Evolutionary conservation across 345 rosid genomes (phyloP).

Genomic region (Brassica incana): DNA sequence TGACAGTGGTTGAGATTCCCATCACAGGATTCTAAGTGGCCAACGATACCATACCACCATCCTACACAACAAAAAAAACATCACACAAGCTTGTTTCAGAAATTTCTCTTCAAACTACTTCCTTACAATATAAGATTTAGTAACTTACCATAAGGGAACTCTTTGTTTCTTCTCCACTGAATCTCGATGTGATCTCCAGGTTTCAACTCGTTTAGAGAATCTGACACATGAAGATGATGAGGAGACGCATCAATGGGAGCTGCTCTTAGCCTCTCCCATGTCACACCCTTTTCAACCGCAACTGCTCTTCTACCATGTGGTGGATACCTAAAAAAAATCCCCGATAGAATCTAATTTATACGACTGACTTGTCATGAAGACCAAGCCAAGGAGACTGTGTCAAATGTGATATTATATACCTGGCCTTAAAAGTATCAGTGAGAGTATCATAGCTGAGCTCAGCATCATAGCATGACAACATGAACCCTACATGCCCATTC

Average conservation of each 20-base stretch:
- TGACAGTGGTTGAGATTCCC: constrained; percentile 64
- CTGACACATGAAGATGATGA: constrained; percentile 64
- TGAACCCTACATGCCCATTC: constrained; percentile 93
- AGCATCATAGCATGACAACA: constrained; percentile 96
- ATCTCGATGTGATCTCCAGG: constrained; percentile 94
- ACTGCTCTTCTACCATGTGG: constrained; percentile 68
- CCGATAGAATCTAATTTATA: constrained; percentile 35
- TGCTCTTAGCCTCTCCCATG: constrained; percentile 82
- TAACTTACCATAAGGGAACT: constrained; percentile 79
- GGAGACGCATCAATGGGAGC: constrained; percentile 69
- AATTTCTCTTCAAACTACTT: background rate
- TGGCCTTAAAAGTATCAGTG: constrained; percentile 79
- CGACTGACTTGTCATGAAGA: constrained; percentile 7
- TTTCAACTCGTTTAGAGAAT: constrained; percentile 63
- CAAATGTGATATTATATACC: constrained; percentile 45
- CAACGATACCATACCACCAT: constrained; percentile 95
- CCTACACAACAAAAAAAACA: constrained; percentile 45
- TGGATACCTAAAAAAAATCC: constrained; percentile 57
- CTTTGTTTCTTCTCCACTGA: constrained; percentile 94
- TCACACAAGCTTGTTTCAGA: constrained; percentile 9
- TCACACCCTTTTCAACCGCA: constrained; percentile 61
- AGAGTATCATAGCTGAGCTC: constrained; percentile 70
- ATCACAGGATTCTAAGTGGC: constrained; percentile 85
- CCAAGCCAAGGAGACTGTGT: background rate
- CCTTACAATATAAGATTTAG: background rate